phyloP scores from a whole-genome alignment of 306 rosid genomes.

The Trifolium pratense region DNA sequence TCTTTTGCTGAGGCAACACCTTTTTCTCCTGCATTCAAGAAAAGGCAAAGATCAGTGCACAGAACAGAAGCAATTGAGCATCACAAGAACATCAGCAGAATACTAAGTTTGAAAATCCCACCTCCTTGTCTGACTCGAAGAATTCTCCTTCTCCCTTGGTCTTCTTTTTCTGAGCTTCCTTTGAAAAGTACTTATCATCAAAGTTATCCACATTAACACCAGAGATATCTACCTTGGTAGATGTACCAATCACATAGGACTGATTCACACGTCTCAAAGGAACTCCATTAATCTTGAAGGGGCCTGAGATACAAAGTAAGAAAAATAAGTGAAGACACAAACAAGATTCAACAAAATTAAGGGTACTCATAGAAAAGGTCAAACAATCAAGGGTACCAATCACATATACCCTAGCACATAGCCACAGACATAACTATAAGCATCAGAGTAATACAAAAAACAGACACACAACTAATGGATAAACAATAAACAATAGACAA shows the following conservation, averaged over 20 bases:
- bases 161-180: constrained; percentile 60
- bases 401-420: neutral
- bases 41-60: neutral
- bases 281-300: constrained; percentile 72
- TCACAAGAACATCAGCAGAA: neutral
- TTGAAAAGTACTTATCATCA: constrained; percentile 68
- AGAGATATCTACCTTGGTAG: constrained; percentile 68
- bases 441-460: neutral
- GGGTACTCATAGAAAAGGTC: neutral
- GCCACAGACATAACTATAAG: neutral
- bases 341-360: neutral
- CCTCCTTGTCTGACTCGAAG: constrained; percentile 72
- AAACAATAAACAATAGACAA: neutral
- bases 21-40: constrained; percentile 62
- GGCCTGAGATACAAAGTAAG: constrained; percentile 45
- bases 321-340: neutral
- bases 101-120: neutral
- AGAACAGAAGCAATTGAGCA: neutral
- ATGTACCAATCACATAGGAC: constrained; percentile 67
- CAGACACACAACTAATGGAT: neutral
- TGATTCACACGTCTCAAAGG: constrained; percentile 77
- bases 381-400: no score
- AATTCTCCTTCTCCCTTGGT: constrained; percentile 67
- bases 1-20: constrained; percentile 72
- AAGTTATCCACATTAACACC: constrained; percentile 57